Conservation (phyloP, 441 rosid genomes). For the Jatropha multifida region DNA sequence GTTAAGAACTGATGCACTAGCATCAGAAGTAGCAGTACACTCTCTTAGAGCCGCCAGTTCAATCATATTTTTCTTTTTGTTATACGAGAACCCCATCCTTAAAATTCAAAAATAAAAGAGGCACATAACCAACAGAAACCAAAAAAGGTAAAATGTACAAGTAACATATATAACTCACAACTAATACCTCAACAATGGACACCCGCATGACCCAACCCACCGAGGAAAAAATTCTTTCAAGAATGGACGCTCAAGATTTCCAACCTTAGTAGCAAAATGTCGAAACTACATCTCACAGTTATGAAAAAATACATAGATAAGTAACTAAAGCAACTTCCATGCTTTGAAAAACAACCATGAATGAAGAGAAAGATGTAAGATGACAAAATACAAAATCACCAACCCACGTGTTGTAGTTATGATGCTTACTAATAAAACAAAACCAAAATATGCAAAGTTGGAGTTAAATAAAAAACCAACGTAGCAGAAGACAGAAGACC, state of each 20-base stretch:
- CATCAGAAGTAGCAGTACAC: slow-evolving; percentile 75
- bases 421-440: background rate
- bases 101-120: slow-evolving; percentile 17
- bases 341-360: background rate
- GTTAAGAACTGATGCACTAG: slow-evolving; percentile 49
- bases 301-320: slow-evolving; percentile 6
- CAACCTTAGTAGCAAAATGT: slow-evolving; percentile 89
- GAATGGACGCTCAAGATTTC: slow-evolving; percentile 97
- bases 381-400: background rate
- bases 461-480: background rate
- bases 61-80: slow-evolving; percentile 87
- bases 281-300: slow-evolving; percentile 68
- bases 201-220: slow-evolving; percentile 90
- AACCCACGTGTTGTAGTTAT: background rate
- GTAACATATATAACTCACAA: slow-evolving; percentile 19
- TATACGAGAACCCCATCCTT: slow-evolving; percentile 98
- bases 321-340: background rate
- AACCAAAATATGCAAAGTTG: too few relatives aligned
- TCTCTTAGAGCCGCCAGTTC: slow-evolving; percentile 92
- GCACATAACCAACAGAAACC: slow-evolving; percentile 17
- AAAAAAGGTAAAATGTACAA: background rate
- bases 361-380: background rate
- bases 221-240: slow-evolving; percentile 92
- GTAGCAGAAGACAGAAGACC: background rate
- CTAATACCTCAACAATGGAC: slow-evolving; percentile 84